Base-by-base conservation (phyloP, 257 asterid species). In the Fraxinus americana region DNA sequence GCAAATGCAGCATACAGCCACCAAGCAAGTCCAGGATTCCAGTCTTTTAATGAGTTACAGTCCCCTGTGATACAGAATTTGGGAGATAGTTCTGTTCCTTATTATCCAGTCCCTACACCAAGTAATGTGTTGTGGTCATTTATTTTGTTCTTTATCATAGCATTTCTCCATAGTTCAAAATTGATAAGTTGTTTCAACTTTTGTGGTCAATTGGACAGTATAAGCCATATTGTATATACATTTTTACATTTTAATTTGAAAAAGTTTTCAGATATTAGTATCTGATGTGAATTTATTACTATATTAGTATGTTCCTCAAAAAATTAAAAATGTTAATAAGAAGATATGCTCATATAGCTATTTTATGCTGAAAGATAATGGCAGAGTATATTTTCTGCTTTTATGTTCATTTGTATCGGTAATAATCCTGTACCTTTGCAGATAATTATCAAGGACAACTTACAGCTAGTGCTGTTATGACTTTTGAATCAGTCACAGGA, bases 1-100 rank as follows among this genome's bases (percentile, higher is more conserved):
- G 59, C 59, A 13, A 73, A 67, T 88, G 88, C 96, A 94, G 99
- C 83, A 76, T 90, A 89, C 87, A 84, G 80, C 80, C 87, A 84
- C 80, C 92, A 89, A 80, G 79, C 92, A 79, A 84, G 85, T 81
- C 89, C 96, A 67, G 91, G 92, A 75, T 81, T 83, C 80, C 90
- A 85, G 68, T 48, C 89, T 78, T 67, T 75, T 73, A 84, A 81
- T 12, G 92, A 86, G 78, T 75, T 81, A 69, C 88, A 81, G 73
- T 80, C 90, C 14, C 84, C 85, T 66, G 50, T 70, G 45, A 41
- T 77, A 30, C 81, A 79, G 66, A 80, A 77, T 39, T 75, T 74
- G 41, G 88, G 77, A 72, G 83, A 59, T 82, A 85, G 89, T 75
- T 79, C 89, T 30, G 63, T 54, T 77, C 87, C 92, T 43, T 85